A percentile compares a stretch with the other conserved stretches of the same genome.
Evolutionary conservation across 192 early-diverging fungal species (phyloP).

Genomic region (Podila verticillata): DNA sequence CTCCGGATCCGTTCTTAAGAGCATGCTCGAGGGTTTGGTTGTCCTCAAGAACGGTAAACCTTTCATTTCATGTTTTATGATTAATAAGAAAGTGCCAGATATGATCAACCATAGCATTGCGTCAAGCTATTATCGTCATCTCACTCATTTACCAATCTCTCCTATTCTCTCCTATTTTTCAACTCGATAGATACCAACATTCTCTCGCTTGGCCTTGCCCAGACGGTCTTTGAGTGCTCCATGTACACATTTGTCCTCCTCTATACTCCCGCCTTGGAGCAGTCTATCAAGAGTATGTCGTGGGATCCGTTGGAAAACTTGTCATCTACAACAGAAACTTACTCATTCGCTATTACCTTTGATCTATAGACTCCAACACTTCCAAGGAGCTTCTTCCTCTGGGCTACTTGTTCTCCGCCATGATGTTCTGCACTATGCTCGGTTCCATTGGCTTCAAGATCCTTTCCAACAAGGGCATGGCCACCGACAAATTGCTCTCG

Average conservation of each 20-base stretch:
- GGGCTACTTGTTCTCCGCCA: conserved; percentile 61
- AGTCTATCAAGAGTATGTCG: conserved; percentile 19
- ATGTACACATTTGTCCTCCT: conserved; percentile 74
- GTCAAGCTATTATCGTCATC: not conserved
- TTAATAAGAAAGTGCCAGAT: not conserved
- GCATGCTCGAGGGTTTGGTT: conserved; percentile 44
- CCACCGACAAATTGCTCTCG: conserved; percentile 38
- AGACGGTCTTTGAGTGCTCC: conserved; percentile 69
- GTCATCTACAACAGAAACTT: not conserved
- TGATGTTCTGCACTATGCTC: conserved; percentile 66
- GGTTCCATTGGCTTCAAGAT: conserved; percentile 59
- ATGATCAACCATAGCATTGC: not conserved
- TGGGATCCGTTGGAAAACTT: not conserved
- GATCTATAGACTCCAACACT: not conserved
- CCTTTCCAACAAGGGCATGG: conserved; percentile 25
- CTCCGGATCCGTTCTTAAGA: conserved; percentile 30
- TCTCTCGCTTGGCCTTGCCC: conserved; percentile 61
- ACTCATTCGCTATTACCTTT: not conserved
- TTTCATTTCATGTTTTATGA: not conserved
- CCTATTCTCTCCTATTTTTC: not conserved
- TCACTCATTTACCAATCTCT: not conserved
- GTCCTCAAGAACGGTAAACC: conserved; percentile 46
- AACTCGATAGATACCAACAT: conserved; percentile 57
- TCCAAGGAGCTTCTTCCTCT: conserved; percentile 44
- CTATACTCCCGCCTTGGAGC: conserved; percentile 66